Conservation (phyloP, 176 grass and related monocot species). For the barley (Hordeum vulgare) region MorexV3_pseudomolecules_assembly NC_058522.1:528898705-528899204, state of each 20-base stretch:
- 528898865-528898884: constrained; percentile 63
- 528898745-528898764: constrained; percentile 80
- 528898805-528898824: constrained; percentile 59
- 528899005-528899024: constrained; percentile 61
- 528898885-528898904: constrained; percentile 63
- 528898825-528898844: constrained; percentile 92
- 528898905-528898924: neutral
- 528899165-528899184: constrained; percentile 11
- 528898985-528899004: constrained; percentile 20
- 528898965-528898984: neutral
- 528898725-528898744: neutral
- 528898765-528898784: constrained; percentile 71
- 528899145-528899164: constrained; percentile 28
- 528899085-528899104: constrained; percentile 19
- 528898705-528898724: neutral
- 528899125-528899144: constrained; percentile 33
- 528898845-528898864: constrained; percentile 88
- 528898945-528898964: neutral
- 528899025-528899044: constrained; percentile 44
- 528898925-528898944: neutral
- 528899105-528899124: constrained; percentile 37
- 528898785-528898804: constrained; percentile 56
- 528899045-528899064: constrained; percentile 57
- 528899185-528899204: constrained; percentile 40
- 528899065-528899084: constrained; percentile 32